Evolutionary conservation across 2,329 filamentous ascomycete genomes (phyloP).

Genomic region (Phyllosticta citriasiana): DNA sequence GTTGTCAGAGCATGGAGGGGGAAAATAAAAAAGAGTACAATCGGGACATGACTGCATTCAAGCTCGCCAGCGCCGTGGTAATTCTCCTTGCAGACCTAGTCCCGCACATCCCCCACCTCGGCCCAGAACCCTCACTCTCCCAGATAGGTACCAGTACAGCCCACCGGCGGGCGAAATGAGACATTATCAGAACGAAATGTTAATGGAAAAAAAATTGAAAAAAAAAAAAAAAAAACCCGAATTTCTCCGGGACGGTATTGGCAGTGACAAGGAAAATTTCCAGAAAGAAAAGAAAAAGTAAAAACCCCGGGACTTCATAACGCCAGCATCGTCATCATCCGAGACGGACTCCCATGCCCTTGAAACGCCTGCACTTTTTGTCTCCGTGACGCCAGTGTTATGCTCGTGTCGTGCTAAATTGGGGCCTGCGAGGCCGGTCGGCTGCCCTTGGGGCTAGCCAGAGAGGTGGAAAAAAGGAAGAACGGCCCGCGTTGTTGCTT

Average conservation of each 20-base stretch:
- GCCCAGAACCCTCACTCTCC: not conserved
- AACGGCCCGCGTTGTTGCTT: conserved; percentile 19
- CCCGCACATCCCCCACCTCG: not conserved
- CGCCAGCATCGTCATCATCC: conserved; percentile 26
- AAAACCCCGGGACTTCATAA: conserved; percentile 27
- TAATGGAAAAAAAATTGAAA: conserved; percentile 20
- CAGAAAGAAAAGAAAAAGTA: conserved; percentile 18
- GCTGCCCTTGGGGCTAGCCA: not conserved
- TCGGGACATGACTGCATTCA: not conserved
- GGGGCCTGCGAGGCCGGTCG: conserved; percentile 3
- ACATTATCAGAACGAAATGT: conserved; percentile 2
- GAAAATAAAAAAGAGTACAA: not conserved
- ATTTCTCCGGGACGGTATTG: conserved; percentile 2
- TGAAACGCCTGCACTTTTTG: conserved; percentile 29
- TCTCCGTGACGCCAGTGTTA: conserved; percentile 31
- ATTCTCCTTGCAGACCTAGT: not conserved
- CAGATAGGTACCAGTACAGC: conserved; percentile 9
- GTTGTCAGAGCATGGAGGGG: not conserved
- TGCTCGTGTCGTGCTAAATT: conserved; percentile 23
- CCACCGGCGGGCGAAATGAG: conserved; percentile 3
- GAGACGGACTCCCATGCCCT: conserved; percentile 23
- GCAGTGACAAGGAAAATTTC: not conserved
- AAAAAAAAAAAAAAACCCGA: conserved; percentile 20
- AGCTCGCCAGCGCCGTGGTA: conserved; percentile 4
- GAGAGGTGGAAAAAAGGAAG: conserved; percentile 14